Evolutionary conservation across 2,329 filamentous ascomycete genomes (phyloP).

Genomic region (Ilyonectria destructans): DNA sequence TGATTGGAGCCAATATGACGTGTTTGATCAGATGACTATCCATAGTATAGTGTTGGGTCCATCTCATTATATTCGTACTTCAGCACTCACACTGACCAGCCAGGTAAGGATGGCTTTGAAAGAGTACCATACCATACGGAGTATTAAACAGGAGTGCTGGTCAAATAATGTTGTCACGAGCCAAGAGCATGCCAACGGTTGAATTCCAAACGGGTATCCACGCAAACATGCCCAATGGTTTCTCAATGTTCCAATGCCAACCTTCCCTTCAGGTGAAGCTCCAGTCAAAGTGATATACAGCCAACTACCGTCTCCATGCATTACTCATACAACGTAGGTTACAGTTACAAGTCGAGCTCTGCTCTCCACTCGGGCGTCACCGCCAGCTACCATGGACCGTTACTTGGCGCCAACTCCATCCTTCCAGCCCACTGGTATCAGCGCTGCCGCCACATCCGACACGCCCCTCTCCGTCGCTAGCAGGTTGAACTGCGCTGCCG

Average conservation of each 20-base stretch:
- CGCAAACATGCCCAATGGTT: neutral
- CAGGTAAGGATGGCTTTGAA: neutral
- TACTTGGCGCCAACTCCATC: conserved; percentile 67
- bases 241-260: neutral
- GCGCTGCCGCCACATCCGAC: conserved; percentile 85
- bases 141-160: neutral
- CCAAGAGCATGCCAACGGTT: neutral
- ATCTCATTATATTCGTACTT: neutral
- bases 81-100: neutral
- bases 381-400: neutral
- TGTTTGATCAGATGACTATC: neutral
- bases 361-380: neutral
- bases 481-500: conserved; percentile 94
- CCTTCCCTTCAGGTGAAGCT: neutral
- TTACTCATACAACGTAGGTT: conserved; percentile 32
- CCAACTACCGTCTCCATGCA: neutral
- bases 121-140: neutral
- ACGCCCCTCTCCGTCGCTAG: conserved; percentile 95
- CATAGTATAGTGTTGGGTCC: neutral
- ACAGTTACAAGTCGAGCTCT: conserved; percentile 14
- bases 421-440: conserved; percentile 90
- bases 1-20: neutral
- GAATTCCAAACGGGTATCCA: conserved; percentile 13
- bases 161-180: neutral
- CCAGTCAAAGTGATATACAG: neutral